Evolutionary conservation across 108 stramenopile species (phyloP), one percentile per base, ranked within the genome.

Genomic region (Skeletonema tropicum): DNA sequence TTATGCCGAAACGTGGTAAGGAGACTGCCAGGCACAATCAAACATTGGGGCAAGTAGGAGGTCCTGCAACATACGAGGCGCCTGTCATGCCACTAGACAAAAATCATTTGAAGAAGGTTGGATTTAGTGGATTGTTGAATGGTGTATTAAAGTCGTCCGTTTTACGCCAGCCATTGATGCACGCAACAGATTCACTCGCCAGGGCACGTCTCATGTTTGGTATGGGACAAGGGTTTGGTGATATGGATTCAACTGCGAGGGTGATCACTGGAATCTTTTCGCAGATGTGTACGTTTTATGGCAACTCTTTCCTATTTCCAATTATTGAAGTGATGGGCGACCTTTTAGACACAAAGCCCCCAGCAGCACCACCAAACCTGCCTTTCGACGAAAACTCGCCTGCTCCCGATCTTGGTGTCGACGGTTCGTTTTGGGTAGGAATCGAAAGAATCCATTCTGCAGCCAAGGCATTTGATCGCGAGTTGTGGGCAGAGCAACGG

Each of bases 151-250:
- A 94, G 60, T 87, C 84, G 60, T 86, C 88, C 48, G 87, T 90
- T n/a, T 66, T 94, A 26, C 89, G 89, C 26, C 93, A 94, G 71
- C 91, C 93, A 13, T 64, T 94, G 49, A 89, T 94, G 77, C 78
- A 87, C 73, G 93, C 91, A 17, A 92, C 93, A 17, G 93, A 94
- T 62, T 94, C 93, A 26, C 76, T 94, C 60, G 88, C 90, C 1
- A 76, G 93, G 60, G 93, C 93, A n/a, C 81, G 93, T 63, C 84
- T 92, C 64, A 94, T 94, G 93, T 94, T 92, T 80, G 90, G 90
- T 33, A 66, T 70, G 10, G 84, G 84, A 42, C 64, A 70, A 19
- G 86, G 82, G 49, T 88, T 85, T 32, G 89, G 88, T 23, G 79
- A 80, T 21, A 64, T 68, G 39, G 91, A 94, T 57, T 75, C 89